phyloP scores from a whole-genome alignment of 192 early-diverging fungal genomes.

The Diversispora epigaea region DNA sequence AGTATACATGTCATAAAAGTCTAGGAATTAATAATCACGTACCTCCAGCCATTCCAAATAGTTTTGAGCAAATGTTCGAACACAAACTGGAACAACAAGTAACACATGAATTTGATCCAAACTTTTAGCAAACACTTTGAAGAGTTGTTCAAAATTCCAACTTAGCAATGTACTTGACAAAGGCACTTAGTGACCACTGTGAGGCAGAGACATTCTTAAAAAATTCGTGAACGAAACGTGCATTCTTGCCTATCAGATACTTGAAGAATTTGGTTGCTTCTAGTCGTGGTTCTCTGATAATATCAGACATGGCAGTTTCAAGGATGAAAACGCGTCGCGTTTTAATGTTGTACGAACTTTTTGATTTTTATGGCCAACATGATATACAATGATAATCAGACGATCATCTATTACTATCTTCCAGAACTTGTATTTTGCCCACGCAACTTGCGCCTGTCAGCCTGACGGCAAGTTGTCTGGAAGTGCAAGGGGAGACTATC shows the following conservation, averaged over 20 bases:
- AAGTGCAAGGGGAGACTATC: conserved; percentile 18
- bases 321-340: conserved; percentile 18
- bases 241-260: conserved; percentile 13
- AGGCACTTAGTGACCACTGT: conserved; percentile 18
- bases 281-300: conserved; percentile 17
- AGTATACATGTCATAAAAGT: conserved; percentile 21
- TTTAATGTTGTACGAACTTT: conserved; percentile 21
- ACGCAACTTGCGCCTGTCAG: conserved; percentile 17
- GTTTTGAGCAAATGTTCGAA: conserved; percentile 15
- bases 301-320: conserved; percentile 9
- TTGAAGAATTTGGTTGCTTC: conserved; percentile 21
- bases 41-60: conserved; percentile 18
- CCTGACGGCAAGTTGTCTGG: conserved; percentile 19
- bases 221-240: conserved; percentile 11
- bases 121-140: conserved; percentile 17
- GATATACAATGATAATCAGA: conserved; percentile 21
- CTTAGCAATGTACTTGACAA: conserved; percentile 18
- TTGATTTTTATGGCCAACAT: conserved; percentile 19
- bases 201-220: conserved; percentile 15
- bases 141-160: conserved; percentile 15
- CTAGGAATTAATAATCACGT: conserved; percentile 16
- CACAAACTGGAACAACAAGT: conserved; percentile 16
- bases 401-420: conserved; percentile 18
- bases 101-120: conserved; percentile 17
- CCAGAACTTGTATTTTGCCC: conserved; percentile 20